Base-by-base conservation (phyloP, 495 filamentous ascomycete genomes). In the Penicillium antarcticum region DNA sequence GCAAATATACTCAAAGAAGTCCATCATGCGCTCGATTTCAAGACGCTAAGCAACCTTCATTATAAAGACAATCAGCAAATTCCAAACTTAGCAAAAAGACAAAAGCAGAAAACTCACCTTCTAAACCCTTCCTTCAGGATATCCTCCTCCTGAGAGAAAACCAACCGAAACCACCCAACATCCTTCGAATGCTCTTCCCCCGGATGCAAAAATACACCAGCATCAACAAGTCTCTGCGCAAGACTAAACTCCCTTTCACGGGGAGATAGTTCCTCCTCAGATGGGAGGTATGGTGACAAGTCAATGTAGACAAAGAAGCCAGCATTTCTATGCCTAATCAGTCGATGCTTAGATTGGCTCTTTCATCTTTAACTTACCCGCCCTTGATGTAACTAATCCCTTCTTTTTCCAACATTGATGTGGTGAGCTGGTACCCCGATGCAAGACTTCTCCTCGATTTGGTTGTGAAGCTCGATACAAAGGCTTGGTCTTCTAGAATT, bases 301-400 rank as follows among this genome's bases (percentile, higher is more conserved):
- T 80, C 73, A 4, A 74, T 58, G 53, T 76, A 80, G 6, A 81
- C 48, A 42, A 80, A 81, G 53, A 81, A 77, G 3, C 74, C 78
- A 3, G 78, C 78, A 49, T 78, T 80, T 29, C 70, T 72, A 31
- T 12, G 35, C 5, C 2, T 6, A 2, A 21, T 49, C 19, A 49
- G 17, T 32, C 7, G 10, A 13, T 5, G 1, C 6, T 19, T 23
- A 8, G 41, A 26, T 23, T 11, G 13, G 21, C 9, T 19, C 6
- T 10, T 16, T 24, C 8, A 0, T 17, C 11, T 8, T 14, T 14
- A 12, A 48, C 62, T 51, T 54, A 69, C 69, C 51, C 66, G 38
- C 60, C 57, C 44, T 65, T 62, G 43, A 64, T 48, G 40, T 65
- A 70, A 17, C 65, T 61, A 26, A 71, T 71, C 5, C 68, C 67